Conservation (phyloP, 352 stramenopile species). For the Globisporangium apiculatum region DNA sequence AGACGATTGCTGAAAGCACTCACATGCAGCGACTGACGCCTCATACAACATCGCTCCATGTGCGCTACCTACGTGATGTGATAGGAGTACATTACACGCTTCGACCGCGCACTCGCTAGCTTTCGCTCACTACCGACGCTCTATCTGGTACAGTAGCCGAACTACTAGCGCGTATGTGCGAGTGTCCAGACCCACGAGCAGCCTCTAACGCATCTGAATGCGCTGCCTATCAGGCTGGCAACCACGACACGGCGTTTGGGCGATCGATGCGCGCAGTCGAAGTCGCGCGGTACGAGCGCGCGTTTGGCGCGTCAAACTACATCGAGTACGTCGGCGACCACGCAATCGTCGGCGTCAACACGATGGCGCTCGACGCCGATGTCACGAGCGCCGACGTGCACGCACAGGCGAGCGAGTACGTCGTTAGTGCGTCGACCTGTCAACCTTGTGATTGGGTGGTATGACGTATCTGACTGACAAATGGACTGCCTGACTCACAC, state of each 20-base stretch:
- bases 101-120: constrained; percentile 33
- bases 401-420: constrained; percentile 42
- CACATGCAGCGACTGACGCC: no score
- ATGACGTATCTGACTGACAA: no score
- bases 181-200: neutral
- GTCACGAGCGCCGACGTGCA: constrained; percentile 37
- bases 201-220: no score
- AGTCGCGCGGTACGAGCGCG: constrained; percentile 44
- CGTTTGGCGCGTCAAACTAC: constrained; percentile 54
- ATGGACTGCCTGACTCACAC: neutral
- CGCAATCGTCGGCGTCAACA: constrained; percentile 63
- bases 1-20: neutral
- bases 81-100: constrained; percentile 45
- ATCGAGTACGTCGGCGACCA: constrained; percentile 39
- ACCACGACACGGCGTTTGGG: constrained; percentile 73
- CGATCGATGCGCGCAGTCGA: constrained; percentile 29
- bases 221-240: constrained; percentile 34
- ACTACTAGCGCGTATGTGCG: neutral
- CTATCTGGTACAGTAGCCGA: constrained; percentile 29
- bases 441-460: no score
- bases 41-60: no score
- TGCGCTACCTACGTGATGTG: no score
- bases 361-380: constrained; percentile 70
- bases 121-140: constrained; percentile 38
- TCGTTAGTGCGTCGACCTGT: neutral